These are phyloP conservation scores for Phoma sp. DNA, from an alignment of 2,329 filamentous ascomycete genomes.

Conservation along the genomic window DNA sequence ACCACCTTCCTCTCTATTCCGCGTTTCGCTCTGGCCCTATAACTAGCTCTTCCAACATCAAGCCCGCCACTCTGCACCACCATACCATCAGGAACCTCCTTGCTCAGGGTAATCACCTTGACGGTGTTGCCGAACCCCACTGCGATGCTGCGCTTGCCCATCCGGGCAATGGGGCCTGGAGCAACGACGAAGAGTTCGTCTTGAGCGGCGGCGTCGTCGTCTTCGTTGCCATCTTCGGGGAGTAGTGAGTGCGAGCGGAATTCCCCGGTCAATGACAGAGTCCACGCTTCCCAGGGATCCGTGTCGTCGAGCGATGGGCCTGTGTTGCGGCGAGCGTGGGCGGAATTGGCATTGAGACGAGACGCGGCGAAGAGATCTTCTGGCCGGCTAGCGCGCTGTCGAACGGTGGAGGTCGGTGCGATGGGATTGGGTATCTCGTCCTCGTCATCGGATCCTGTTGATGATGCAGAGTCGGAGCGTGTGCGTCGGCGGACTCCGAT, in stretches of 20 bases:
- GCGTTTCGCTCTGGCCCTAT: constrained; percentile 6
- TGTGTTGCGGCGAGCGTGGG: constrained; percentile 8
- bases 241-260: constrained; percentile 50
- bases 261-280: constrained; percentile 55
- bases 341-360: constrained; percentile 4
- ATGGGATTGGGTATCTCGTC: constrained; percentile 19
- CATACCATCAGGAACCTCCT: constrained; percentile 64
- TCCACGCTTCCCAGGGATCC: constrained; percentile 62
- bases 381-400: constrained; percentile 31
- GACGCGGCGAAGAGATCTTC: constrained; percentile 14
- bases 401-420: constrained; percentile 32
- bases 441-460: constrained; percentile 34
- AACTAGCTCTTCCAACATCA: constrained; percentile 7
- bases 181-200: constrained; percentile 68
- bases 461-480: constrained; percentile 36
- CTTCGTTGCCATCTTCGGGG: constrained; percentile 23
- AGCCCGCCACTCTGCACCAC: constrained; percentile 7
- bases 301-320: constrained; percentile 21
- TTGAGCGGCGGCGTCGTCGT: constrained; percentile 16
- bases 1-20: constrained; percentile 8
- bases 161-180: constrained; percentile 67
- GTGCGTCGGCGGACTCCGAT: constrained; percentile 65
- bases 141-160: constrained; percentile 70
- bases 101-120: constrained; percentile 72
- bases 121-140: constrained; percentile 75